phyloP scores from a whole-genome alignment of 2,329 filamentous ascomycete genomes.

The Penicillium concentricum region DNA sequence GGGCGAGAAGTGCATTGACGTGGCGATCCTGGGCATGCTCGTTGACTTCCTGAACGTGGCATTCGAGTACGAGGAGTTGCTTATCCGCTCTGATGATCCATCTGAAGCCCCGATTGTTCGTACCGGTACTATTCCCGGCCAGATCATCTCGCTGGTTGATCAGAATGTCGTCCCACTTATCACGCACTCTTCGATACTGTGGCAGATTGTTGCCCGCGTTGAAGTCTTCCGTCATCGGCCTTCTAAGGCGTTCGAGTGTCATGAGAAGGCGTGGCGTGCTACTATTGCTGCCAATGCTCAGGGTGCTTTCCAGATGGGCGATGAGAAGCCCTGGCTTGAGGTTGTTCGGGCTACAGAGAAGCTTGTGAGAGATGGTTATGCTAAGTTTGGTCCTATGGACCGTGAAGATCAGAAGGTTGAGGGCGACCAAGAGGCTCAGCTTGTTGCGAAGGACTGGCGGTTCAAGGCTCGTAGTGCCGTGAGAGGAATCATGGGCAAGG shows the following conservation, averaged over 20 bases:
- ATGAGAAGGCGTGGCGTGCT: constrained; percentile 87
- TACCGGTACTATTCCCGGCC: constrained; percentile 53
- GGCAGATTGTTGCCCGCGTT: constrained; percentile 70
- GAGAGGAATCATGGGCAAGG: constrained; percentile 78
- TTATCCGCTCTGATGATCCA: constrained; percentile 38
- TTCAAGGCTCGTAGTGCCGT: constrained; percentile 85
- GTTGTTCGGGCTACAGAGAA: constrained; percentile 78
- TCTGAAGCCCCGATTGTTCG: constrained; percentile 36
- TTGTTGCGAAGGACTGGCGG: constrained; percentile 78
- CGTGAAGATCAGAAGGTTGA: constrained; percentile 54
- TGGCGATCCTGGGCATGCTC: constrained; percentile 68
- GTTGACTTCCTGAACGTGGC: constrained; percentile 66
- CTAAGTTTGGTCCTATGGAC: constrained; percentile 68
- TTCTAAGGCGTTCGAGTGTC: constrained; percentile 70
- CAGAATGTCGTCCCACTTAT: constrained; percentile 76
- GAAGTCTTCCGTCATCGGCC: constrained; percentile 72
- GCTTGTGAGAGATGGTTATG: constrained; percentile 72
- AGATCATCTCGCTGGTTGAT: constrained; percentile 70
- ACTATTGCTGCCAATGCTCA: constrained; percentile 50
- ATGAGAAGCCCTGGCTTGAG: constrained; percentile 65
- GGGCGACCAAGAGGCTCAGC: constrained; percentile 48
- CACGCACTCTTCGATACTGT: constrained; percentile 73
- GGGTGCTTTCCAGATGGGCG: constrained; percentile 52
- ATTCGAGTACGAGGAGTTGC: constrained; percentile 39
- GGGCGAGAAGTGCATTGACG: constrained; percentile 76